Base-by-base conservation (phyloP, 805 yeast genomes). In the Wickerhamiella cacticola region DNA sequence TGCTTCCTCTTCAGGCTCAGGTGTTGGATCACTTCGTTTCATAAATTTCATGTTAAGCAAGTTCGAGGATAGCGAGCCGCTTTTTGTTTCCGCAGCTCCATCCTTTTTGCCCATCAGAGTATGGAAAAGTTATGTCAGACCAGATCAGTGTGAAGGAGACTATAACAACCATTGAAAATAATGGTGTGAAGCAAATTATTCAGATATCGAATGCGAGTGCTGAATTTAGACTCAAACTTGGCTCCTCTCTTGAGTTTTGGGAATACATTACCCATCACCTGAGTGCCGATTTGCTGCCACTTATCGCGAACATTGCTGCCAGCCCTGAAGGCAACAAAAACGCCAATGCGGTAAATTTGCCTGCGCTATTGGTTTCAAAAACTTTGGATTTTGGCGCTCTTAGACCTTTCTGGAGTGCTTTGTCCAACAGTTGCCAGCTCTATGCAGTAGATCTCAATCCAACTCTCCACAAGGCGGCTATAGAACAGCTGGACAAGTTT, bases 41-140 rank as follows among this genome's bases (percentile, higher is more conserved):
- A 57, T 57, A 52, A 57, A 57, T 42, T 56, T 57, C 61, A 57
- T 57, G 21, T 53, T 53, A 34, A 57, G 45, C 8, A 57, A 45
- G 19, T 56, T 54, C 5, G 59, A 50, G 41, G 60, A 56, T 21
- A 57, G 50, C 43, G 41, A 34, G 12, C 42, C 29, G 15, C 23
- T 23, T 23, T 39, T 39, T 13, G 36, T 5, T 31, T 19, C 36
- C 7, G 36, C 10, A 5, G n/a, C 36, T 9, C 19, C 24, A 22
- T 10, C 26, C 41, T 24, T 24, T 10, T 39, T 13, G 19, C 42
- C 31, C 29, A 24, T 24, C 42, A 23, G 9, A 39, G 23, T 5
- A 13, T 15, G 16, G 24, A 19, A 35, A 15, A 15, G 8, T 39
- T 39, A 39, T 39, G 42, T 39, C 42, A 39, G 42, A 39, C n/a